A percentile compares a stretch with the other conserved stretches of the same genome.
These are phyloP conservation scores for Acanthamoeba sp. DNA, from an alignment of 208 protist genomes.

Conservation along the genomic window DNA sequence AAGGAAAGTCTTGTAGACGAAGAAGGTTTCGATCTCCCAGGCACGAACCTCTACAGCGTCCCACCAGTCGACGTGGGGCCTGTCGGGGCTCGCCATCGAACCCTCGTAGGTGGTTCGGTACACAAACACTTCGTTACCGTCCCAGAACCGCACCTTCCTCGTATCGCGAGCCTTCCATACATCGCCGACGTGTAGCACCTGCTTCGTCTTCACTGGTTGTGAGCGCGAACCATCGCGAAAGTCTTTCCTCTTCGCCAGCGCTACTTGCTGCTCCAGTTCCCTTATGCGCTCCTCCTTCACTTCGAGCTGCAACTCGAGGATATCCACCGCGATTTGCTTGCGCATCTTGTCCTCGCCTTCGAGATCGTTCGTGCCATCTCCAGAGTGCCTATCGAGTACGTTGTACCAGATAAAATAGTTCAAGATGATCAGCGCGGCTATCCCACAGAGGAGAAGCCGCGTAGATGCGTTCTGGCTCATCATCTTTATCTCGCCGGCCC, in stretches of 20 bases:
- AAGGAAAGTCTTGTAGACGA: constrained; percentile 69
- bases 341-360: not conserved
- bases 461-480: not conserved
- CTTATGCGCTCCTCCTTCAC: constrained; percentile 18
- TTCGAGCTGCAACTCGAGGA: constrained; percentile 19
- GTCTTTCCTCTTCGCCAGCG: not conserved
- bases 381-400: not conserved
- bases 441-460: constrained; percentile 6
- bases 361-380: not conserved
- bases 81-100: not conserved
- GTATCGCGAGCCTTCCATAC: not conserved
- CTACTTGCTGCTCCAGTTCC: constrained; percentile 13
- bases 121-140: not conserved
- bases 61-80: constrained; percentile 61
- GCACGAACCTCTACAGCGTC: not conserved
- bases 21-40: constrained; percentile 64
- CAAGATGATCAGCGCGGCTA: constrained; percentile 4
- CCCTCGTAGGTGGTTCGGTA: constrained; percentile 69
- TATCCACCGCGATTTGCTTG: constrained; percentile 13
- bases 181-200: not conserved
- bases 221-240: not conserved
- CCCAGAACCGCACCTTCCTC: constrained; percentile 11
- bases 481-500: not conserved
- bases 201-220: not conserved
- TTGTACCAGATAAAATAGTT: constrained; percentile 60